Percentiles rank a stretch among this genome's conserved stretches.
These are phyloP conservation scores for Stachybotrys elegans DNA, from an alignment of 2,329 filamentous ascomycete genomes.

Conservation along the genomic window DNA sequence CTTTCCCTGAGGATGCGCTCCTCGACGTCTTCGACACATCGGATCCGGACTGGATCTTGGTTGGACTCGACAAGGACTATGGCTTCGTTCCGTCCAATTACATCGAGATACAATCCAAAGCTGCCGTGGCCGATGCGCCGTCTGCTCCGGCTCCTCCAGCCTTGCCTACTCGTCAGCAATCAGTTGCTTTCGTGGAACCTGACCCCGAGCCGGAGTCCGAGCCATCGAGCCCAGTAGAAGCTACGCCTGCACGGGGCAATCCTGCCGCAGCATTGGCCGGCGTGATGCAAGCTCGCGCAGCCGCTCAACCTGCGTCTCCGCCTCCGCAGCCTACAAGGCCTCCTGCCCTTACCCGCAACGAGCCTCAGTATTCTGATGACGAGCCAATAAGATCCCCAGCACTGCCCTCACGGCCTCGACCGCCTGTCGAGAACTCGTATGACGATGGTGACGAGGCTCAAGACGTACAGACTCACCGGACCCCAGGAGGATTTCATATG, in stretches of 20 bases:
- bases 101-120: slow-evolving; percentile 59
- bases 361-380: slow-evolving; percentile 16
- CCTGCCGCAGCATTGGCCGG: slow-evolving; percentile 51
- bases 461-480: slow-evolving; percentile 39
- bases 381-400: slow-evolving; percentile 14
- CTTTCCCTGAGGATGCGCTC: slow-evolving; percentile 82
- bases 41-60: slow-evolving; percentile 95
- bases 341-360: slow-evolving; percentile 18
- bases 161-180: slow-evolving; percentile 37
- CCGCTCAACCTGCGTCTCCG: slow-evolving; percentile 22
- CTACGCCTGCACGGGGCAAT: slow-evolving; percentile 26
- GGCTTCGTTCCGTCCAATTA: slow-evolving; percentile 97
- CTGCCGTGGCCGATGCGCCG: neutral
- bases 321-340: slow-evolving; percentile 21
- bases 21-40: slow-evolving; percentile 84
- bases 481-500: slow-evolving; percentile 81
- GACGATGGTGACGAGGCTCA: neutral
- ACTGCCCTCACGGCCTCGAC: slow-evolving; percentile 7
- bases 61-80: slow-evolving; percentile 77
- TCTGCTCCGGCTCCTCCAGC: slow-evolving; percentile 32
- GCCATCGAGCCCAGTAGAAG: slow-evolving; percentile 25
- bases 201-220: slow-evolving; percentile 5
- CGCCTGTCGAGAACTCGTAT: slow-evolving; percentile 11
- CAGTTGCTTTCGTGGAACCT: slow-evolving; percentile 7
- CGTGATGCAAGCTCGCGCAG: slow-evolving; percentile 45